Base-by-base conservation (phyloP, 2,329 filamentous ascomycete genomes). In the Phoma herbarum region DNA sequence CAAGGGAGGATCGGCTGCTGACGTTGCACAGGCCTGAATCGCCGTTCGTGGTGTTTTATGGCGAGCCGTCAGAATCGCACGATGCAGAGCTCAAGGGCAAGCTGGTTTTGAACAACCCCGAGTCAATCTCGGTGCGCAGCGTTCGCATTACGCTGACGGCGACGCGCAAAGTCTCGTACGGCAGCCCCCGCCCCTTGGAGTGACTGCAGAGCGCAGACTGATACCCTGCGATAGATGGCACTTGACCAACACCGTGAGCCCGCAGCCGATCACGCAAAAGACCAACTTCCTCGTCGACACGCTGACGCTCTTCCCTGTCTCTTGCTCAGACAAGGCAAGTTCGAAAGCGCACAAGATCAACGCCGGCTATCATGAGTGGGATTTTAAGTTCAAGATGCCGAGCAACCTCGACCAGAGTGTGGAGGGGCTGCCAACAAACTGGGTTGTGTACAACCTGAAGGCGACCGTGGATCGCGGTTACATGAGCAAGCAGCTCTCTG, bases 381-480 rank as follows among this genome's bases (percentile, higher is more conserved):
- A 79, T 28, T 83, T 83, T 66, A 78, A 79, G 61, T 83, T 83
- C 68, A 77, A 75, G 59, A 75, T 83, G 65, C 76, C 78, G 12
- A 76, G 75, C 11, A 73, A 75, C 29, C 76, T 85, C 73, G 86
- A 92, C 18, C 95, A 98, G 83, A 97, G 92, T 72, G 86, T 99
- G 39, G 95, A 98, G 78, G 95, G 95, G 3, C 82, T 98, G 56
- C 84, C 86, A 55, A 91, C 96, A 68, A 93, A 91, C 16, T 94
- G 90, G 79, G 88, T 98, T 60, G 90, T 92, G 46, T 99, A 98
- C 79, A 89, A 90, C 65, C 83, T 99, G 71, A 96, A 96, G 78
- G 95, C 94, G 1, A 93, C 92, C 50, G 89, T 98, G 49, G 90
- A 90, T 44, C 83, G 93, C 59, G 91, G 93, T 61, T 96, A 95